Evolutionary conservation across 106 monocot species (phyloP).

Genomic region (Allium fistulosum): DNA sequence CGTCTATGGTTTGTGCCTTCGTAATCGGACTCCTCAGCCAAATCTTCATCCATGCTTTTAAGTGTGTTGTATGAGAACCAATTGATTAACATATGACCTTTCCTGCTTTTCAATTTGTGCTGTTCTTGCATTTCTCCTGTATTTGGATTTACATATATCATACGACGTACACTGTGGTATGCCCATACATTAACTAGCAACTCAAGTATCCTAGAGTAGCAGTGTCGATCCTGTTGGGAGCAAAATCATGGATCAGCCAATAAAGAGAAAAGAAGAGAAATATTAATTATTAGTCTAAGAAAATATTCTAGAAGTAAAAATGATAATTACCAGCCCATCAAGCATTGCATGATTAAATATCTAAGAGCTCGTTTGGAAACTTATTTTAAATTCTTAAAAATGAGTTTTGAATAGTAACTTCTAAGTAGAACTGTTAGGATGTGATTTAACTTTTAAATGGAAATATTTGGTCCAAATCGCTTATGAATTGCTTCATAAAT

Average conservation of each 20-base stretch:
- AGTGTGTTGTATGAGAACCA: constrained; percentile 79
- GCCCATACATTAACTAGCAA: constrained; percentile 93
- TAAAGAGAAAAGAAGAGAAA: neutral
- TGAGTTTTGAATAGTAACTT: too few species aligned
- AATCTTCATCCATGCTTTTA: constrained; percentile 94
- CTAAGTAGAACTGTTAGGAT: too few species aligned
- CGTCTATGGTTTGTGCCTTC: constrained; percentile 40
- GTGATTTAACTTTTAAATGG: too few species aligned
- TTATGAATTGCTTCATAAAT: too few species aligned
- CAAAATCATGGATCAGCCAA: neutral
- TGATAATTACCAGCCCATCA: too few species aligned
- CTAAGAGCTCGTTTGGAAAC: too few species aligned
- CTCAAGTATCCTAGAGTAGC: constrained; percentile 86
- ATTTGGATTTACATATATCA: constrained; percentile 70
- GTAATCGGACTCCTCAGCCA: constrained; percentile 73
- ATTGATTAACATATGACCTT: constrained; percentile 68
- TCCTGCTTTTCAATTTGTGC: constrained; percentile 49
- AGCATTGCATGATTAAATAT: too few species aligned
- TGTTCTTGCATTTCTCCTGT: constrained; percentile 86
- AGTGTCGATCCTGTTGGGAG: constrained; percentile 64
- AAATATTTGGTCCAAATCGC: too few species aligned
- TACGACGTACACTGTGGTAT: constrained; percentile 83
- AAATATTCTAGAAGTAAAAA: too few species aligned
- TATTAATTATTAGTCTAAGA: neutral
- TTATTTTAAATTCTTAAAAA: too few species aligned